A percentile compares a stretch with the other conserved stretches of the same genome.
Conservation (phyloP, 345 rosid genomes). For the Linum tenue region DNA sequence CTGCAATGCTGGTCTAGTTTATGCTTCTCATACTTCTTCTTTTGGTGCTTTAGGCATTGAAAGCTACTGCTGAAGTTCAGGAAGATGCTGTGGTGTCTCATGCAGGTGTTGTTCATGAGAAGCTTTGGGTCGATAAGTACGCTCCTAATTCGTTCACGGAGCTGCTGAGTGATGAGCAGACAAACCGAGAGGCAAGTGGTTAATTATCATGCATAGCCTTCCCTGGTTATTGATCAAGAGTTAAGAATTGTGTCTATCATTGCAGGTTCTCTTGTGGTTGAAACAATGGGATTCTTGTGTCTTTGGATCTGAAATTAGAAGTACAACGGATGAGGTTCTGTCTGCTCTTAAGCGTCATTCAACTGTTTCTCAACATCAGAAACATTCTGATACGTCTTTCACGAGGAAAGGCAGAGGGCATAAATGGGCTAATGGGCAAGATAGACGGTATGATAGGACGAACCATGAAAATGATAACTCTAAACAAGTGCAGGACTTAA, state of each 20-base stretch:
- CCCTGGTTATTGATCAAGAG: background rate
- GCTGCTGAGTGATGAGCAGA: conserved; percentile 95
- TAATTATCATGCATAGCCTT: background rate
- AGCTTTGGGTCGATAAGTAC: conserved; percentile 94
- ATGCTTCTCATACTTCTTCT: conserved; percentile 11
- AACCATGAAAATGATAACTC: conserved; percentile 27
- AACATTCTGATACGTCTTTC: conserved; percentile 35
- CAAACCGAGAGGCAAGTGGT: conserved; percentile 78
- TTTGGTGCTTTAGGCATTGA: conserved; percentile 55
- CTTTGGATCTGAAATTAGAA: conserved; percentile 90
- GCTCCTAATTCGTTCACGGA: conserved; percentile 90
- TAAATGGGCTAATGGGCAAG: conserved; percentile 39
- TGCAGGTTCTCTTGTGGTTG: conserved; percentile 87
- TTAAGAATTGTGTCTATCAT: conserved; percentile 6
- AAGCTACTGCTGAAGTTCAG: conserved; percentile 49
- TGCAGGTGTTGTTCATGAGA: conserved; percentile 38
- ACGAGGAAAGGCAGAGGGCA: conserved; percentile 39
- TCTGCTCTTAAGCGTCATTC: conserved; percentile 82
- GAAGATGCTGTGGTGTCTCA: conserved; percentile 31
- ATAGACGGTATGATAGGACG: conserved; percentile 25
- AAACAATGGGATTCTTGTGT: conserved; percentile 99
- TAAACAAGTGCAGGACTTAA: conserved; percentile 32
- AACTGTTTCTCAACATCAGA: conserved; percentile 46
- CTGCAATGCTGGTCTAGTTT: background rate
- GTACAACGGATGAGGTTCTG: conserved; percentile 78